Base-by-base conservation (phyloP, 73 alveolate species). In the Uronychia binucleata region DNA sequence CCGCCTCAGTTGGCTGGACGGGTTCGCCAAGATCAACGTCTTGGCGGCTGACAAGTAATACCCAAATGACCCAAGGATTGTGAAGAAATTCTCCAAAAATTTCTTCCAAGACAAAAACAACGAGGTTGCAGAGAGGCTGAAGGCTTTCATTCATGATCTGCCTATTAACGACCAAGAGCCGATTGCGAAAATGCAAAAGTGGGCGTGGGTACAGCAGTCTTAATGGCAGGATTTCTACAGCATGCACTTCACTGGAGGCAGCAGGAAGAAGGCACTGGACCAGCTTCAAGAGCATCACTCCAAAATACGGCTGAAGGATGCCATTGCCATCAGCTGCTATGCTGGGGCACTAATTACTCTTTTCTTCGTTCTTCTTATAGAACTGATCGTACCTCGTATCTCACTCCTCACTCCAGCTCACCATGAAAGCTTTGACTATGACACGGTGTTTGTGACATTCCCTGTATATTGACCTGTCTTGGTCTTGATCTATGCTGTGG, bases 1-100 rank as follows among this genome's bases (percentile, higher is more conserved):
- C 58, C 84, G 85, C 35, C 82, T 92, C 0, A 88, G 91, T 33
- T 95, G 98, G 98, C 80, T 93, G 29, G 95, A 95, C 81, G 90
- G 96, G 35, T 95, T 86, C 84, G 95, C 94, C 14, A 82, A 92
- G n/a, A 95, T 95, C 77, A 95, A 95, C 78, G 28, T 30, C 31
- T 80, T 95, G 29, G 98, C 98, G 28, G 80, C 88, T 28, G 59
- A 90, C 80, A 90, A 88, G 93, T n/a, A n/a, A n/a, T n/a, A n/a
- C n/a, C n/a, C n/a, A 90, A 86, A 0, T 84, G 79, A 79, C 82
- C 82, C 19, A 59, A 60, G 85, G 86, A 80, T 85, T 59, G 79
- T 82, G 60, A 86, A 82, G 76, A 92, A 90, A 80, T 86, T 80
- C 77, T 80, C 74, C 59, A 87, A 88, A 59, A 77, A 92, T 46